A percentile compares a stretch with the other conserved stretches of the same genome.
These are phyloP conservation scores for Coelastrella sp. DNA, from an alignment of 139 green algal genomes.

Conservation along the genomic window DNA sequence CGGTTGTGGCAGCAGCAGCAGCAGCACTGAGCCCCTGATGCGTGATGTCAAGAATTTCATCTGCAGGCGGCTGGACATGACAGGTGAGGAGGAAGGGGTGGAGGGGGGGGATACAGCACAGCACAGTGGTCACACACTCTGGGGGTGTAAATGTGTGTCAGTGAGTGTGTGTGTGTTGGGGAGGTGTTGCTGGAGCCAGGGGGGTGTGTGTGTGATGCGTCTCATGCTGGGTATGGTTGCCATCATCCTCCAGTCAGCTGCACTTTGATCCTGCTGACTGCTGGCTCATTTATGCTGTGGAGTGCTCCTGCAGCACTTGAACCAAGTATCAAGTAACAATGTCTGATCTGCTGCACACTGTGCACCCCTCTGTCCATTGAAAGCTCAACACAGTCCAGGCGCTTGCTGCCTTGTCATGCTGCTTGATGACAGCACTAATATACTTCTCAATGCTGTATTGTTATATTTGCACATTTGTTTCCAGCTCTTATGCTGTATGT, in stretches of 20 bases:
- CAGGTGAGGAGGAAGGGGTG: constrained; percentile 16
- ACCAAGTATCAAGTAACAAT: too few species aligned
- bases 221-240: background rate
- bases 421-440: background rate
- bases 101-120: too few species aligned
- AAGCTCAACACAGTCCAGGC: too few species aligned
- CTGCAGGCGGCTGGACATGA: constrained; percentile 71
- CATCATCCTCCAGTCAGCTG: background rate
- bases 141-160: background rate
- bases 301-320: too few species aligned
- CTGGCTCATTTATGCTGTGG: too few species aligned
- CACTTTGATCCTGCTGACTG: background rate
- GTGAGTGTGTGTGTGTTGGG: background rate
- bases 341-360: too few species aligned
- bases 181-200: background rate
- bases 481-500: background rate
- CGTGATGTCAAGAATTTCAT: constrained; percentile 66
- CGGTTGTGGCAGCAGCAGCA: background rate
- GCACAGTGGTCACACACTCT: too few species aligned
- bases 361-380: too few species aligned
- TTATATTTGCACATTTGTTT: background rate
- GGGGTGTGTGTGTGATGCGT: background rate
- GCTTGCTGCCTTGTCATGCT: background rate
- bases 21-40: constrained; percentile 7
- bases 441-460: background rate